Base-by-base conservation (phyloP, 139 green algal genomes). In the Trebouxia sp. region DNA sequence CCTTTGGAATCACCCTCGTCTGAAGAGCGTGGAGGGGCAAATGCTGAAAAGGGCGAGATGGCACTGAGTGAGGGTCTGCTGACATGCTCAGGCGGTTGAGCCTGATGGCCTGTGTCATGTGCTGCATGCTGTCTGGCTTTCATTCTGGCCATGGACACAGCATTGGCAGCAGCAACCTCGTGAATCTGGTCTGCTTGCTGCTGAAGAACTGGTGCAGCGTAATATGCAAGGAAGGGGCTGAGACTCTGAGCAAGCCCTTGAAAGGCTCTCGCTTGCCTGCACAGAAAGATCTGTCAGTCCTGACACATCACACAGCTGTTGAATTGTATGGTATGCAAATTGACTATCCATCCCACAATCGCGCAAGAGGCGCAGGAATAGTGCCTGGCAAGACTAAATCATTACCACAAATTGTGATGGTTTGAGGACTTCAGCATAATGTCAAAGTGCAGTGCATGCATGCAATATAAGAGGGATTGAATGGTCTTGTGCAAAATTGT, bases 181-280 rank as follows among this genome's bases (percentile, higher is more conserved):
- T 12, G 17, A 26, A 72, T 72, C 15, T 45, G 12, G 5, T 35
- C 9, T 9, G 42, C 32, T 11, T 45, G 62, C 35, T 72, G n/a
- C 62, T 72, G 20, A 32, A 72, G 20, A 8, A 41, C 32, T 14
- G 62, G 35, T 30, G 62, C 69, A 77, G 69, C 41, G n/a, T 77
- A 53, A 41, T 77, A 77, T 22, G 69, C 69, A 39, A 77, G 26
- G 37, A 56, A 77, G 6, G 69, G 69, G 41, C 69, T 53, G 39
- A 77, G 24, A 41, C 69, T 77, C 22, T 77, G 69, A 8, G 69
- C 69, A 24, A 77, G 39, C 10, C 37, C 69, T n/a, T 56, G 26
- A 26, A 77, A 56, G 7, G 42, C 41, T 35, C 39, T 77, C 4
- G 39, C 69, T 48, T 77, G 69, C 69, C 69, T 77, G 24, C 65